Evolutionary conservation across 768 basidiomycete genomes (phyloP).

Genomic region (Kwoniella dejecticola): DNA sequence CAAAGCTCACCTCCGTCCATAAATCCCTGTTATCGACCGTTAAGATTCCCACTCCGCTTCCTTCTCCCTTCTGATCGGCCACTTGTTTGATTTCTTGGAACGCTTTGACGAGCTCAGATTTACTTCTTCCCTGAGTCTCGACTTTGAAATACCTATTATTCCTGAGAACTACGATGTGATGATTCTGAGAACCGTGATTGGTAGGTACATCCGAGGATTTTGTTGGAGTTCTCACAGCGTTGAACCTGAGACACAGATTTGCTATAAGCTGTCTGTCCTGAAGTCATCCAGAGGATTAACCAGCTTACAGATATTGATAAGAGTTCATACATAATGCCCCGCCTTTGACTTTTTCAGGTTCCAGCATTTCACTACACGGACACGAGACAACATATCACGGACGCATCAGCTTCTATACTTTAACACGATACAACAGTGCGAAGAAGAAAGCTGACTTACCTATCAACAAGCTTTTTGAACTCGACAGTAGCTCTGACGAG

Average conservation of each 20-base stretch:
- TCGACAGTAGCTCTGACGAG: constrained; percentile 81
- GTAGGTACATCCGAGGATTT: constrained; percentile 78
- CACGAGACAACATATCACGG: background rate
- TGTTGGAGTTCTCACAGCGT: constrained; percentile 82
- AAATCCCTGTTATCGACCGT: constrained; percentile 85
- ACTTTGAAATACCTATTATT: constrained; percentile 91
- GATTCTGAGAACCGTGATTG: constrained; percentile 77
- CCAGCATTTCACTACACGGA: constrained; percentile 66
- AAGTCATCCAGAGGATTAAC: background rate
- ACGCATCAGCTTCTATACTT: background rate
- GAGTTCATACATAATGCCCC: constrained; percentile 83
- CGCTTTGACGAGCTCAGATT: constrained; percentile 68
- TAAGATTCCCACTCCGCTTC: constrained; percentile 70
- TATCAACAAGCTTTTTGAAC: constrained; percentile 81
- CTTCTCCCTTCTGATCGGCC: constrained; percentile 63
- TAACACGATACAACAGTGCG: background rate
- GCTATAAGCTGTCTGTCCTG: background rate
- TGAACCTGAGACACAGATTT: constrained; percentile 64
- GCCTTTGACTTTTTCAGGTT: constrained; percentile 77
- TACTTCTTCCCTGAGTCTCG: constrained; percentile 66
- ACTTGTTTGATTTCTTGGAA: constrained; percentile 77
- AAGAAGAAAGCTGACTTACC: constrained; percentile 59
- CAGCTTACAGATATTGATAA: constrained; percentile 84
- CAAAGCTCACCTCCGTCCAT: constrained; percentile 80
- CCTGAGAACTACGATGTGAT: constrained; percentile 86